Percentiles rank a stretch among this genome's conserved stretches.
These are phyloP conservation scores for Endocalyx cinctus DNA, from an alignment of 2,329 filamentous ascomycete genomes.

Conservation along the genomic window DNA sequence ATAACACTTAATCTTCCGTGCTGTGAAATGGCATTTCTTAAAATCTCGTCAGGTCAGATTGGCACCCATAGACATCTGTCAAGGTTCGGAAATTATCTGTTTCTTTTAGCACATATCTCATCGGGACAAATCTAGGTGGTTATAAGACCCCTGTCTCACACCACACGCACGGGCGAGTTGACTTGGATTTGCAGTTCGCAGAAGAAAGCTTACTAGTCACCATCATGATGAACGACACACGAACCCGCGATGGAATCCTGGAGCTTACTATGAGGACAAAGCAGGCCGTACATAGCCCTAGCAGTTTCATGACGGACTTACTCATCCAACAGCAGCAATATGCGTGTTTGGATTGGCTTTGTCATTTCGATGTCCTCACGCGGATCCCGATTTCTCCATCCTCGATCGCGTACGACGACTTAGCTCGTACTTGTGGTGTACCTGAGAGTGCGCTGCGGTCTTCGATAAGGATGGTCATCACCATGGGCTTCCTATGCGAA, in stretches of 20 bases:
- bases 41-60: too few relatives aligned
- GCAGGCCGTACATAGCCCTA: constrained; percentile 3
- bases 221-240: not conserved
- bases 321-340: constrained; percentile 3
- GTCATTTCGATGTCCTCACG: not conserved
- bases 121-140: too few relatives aligned
- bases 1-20: too few relatives aligned
- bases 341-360: not conserved
- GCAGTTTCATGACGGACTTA: constrained; percentile 4
- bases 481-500: constrained; percentile 29
- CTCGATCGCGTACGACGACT: not conserved
- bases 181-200: too few relatives aligned
- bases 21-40: too few relatives aligned
- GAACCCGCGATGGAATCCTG: constrained; percentile 1
- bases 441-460: not conserved
- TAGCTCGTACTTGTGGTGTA: not conserved
- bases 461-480: constrained; percentile 29
- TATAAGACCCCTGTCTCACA: too few relatives aligned
- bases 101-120: too few relatives aligned
- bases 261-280: constrained; percentile 2
- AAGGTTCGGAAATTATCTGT: too few relatives aligned
- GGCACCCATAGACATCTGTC: too few relatives aligned
- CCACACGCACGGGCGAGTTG: too few relatives aligned
- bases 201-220: too few relatives aligned
- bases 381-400: not conserved